Evolutionary conservation across 345 rosid genomes (phyloP).

Genomic region (Kernera saxatilis): DNA sequence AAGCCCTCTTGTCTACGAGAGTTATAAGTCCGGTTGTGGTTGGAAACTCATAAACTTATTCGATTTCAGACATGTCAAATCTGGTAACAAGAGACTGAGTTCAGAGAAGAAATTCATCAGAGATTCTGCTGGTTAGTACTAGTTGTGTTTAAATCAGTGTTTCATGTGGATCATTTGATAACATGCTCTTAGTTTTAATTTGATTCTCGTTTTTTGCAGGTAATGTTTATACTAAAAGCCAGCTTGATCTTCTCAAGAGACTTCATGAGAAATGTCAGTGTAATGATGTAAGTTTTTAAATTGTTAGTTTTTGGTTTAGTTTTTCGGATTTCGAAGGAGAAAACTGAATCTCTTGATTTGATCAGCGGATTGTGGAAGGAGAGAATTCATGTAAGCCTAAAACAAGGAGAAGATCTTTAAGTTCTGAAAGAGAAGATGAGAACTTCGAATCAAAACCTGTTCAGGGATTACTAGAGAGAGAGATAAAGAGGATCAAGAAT

Average conservation of each 20-base stretch:
- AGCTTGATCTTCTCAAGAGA: constrained; percentile 34
- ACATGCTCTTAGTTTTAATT: neutral
- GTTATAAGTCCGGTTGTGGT: constrained; percentile 59
- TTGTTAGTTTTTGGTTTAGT: neutral
- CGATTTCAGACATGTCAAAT: constrained; percentile 41
- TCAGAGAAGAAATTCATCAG: constrained; percentile 34
- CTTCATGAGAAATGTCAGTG: constrained; percentile 34
- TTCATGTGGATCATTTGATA: neutral
- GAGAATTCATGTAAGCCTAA: constrained; percentile 31
- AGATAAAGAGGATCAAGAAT: constrained; percentile 17
- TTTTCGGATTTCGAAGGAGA: neutral
- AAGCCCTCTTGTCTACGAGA: constrained; percentile 54
- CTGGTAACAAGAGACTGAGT: constrained; percentile 45
- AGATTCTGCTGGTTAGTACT: constrained; percentile 39
- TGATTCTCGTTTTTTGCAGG: constrained; percentile 28
- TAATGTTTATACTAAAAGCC: constrained; percentile 28
- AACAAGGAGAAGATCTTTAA: constrained; percentile 30
- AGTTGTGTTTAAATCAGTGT: neutral
- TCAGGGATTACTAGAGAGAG: constrained; percentile 28
- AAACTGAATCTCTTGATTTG: constrained; percentile 21
- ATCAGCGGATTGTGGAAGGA: constrained; percentile 24
- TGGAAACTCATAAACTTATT: constrained; percentile 48
- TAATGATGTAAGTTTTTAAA: constrained; percentile 35
- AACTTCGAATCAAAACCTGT: constrained; percentile 27
- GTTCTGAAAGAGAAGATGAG: constrained; percentile 28